Evolutionary conservation across 495 filamentous ascomycete genomes (phyloP), one percentile per base, ranked within the genome.

Genomic region (Xylaria palmicola): DNA sequence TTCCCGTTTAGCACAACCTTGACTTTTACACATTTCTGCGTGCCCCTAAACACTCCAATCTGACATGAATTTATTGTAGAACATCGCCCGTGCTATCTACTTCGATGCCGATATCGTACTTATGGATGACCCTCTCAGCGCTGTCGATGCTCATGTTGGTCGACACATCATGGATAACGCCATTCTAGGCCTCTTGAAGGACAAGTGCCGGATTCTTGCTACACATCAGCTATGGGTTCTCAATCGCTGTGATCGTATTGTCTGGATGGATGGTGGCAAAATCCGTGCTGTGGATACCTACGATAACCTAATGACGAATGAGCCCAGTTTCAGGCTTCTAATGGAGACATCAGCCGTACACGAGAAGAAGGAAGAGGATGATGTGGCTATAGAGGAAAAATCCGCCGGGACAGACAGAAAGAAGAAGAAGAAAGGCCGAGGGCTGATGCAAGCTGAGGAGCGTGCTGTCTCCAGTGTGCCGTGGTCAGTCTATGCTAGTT

Each of bases 141-240:
- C 90, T 8, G 90, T 94, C 4, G 90, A 94, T 71, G 90, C 90
- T 7, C 90, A 93, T 63, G 90, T 93, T 53, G 94, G 93, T 12
- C 86, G 90, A 15, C 93, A 97, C 71, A 94, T 98, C 69, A 96
- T 98, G 78, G 92, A 97, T 68, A 87, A 96, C 59, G 94, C 92
- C 36, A 97, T 98, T 48, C 86, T 91, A 48, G 94, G 93, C 27
- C 79, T 97, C 26, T 79, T 98, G 50, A 90, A 90, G 65, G 84
- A 93, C 73, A 95, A 97, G 64, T 93, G 90, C 69, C 79, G 94
- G 30, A 88, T 98, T 32, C 80, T 98, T 36, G 94, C 93, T 4
- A 98, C 94, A 0, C 94, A 98, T 73, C 94, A 97, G 69, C 83
- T 97, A 6, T 92, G 94, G 76, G 93, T 98, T 24, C 83, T 97